Conservation (phyloP, 441 rosid genomes). For the Eutrema salsugineum region DNA sequence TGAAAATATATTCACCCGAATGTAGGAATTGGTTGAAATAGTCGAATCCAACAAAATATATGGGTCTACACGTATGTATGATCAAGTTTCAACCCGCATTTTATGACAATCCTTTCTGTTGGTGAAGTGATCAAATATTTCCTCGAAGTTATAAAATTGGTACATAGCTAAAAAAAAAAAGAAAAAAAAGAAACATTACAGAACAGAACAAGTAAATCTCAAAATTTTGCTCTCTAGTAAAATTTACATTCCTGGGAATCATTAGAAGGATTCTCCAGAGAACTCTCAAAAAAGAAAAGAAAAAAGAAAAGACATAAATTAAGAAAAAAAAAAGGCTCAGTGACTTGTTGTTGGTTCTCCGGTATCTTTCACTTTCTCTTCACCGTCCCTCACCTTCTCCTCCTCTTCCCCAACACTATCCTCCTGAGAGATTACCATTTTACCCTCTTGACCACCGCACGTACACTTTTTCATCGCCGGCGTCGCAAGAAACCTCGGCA, state of each 20-base stretch:
- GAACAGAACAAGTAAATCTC: constrained; percentile 1
- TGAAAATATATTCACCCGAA: not conserved
- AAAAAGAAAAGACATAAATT: not conserved
- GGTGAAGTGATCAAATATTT: not conserved
- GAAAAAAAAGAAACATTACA: not conserved
- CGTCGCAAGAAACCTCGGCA: constrained; percentile 84
- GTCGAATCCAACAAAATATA: not conserved
- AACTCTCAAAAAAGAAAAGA: not conserved
- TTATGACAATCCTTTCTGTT: not conserved
- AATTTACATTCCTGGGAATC: constrained; percentile 41
- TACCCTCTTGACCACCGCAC: constrained; percentile 32
- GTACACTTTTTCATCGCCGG: constrained; percentile 44
- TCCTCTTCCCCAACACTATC: constrained; percentile 16
- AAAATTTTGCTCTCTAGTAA: constrained; percentile 27
- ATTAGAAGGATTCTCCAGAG: not conserved
- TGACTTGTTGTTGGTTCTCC: constrained; percentile 32
- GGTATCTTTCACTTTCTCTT: constrained; percentile 37
- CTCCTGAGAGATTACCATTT: constrained; percentile 8
- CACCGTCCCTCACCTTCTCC: constrained; percentile 11
- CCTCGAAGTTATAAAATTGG: too few relatives aligned
- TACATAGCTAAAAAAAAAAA: not conserved
- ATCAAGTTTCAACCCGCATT: not conserved
- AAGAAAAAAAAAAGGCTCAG: not conserved
- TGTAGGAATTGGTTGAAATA: not conserved
- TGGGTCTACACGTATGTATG: not conserved